Evolutionary conservation across 768 basidiomycete genomes (phyloP).

Genomic region (Leucocoprinus sp.): DNA sequence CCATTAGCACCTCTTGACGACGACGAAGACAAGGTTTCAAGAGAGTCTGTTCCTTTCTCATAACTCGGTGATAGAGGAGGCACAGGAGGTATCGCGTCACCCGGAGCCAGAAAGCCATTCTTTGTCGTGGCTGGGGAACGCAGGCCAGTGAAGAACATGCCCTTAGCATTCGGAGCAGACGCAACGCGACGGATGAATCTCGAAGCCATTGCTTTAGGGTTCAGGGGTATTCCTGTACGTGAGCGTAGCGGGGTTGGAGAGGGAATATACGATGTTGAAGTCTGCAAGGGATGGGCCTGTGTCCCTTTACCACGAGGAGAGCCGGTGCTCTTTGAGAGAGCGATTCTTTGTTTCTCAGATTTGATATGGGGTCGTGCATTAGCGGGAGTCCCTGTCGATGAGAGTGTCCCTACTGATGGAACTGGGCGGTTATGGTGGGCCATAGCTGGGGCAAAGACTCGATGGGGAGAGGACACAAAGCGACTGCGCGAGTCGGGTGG

Average conservation of each 20-base stretch:
- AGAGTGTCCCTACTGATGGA: constrained; percentile 32
- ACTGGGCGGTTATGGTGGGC: constrained; percentile 22
- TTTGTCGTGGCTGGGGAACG: constrained; percentile 55
- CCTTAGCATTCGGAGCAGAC: constrained; percentile 94
- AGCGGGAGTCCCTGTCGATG: constrained; percentile 24
- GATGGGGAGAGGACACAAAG: constrained; percentile 20
- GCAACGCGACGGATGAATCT: constrained; percentile 94
- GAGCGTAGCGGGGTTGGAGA: constrained; percentile 36
- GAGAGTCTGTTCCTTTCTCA: constrained; percentile 58
- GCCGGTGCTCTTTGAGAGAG: constrained; percentile 18
- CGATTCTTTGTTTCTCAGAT: constrained; percentile 33
- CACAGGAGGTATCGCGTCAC: constrained; percentile 48
- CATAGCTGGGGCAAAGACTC: constrained; percentile 23
- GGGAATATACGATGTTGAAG: constrained; percentile 28
- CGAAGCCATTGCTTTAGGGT: constrained; percentile 65
- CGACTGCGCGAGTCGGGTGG: constrained; percentile 20
- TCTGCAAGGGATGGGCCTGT: constrained; percentile 40
- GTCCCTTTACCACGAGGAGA: constrained; percentile 26
- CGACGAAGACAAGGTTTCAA: constrained; percentile 72
- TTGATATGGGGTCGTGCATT: constrained; percentile 28
- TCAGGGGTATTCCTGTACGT: constrained; percentile 46
- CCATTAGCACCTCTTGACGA: constrained; percentile 52
- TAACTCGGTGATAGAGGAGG: constrained; percentile 41
- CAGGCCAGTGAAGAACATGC: constrained; percentile 62
- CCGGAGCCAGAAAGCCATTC: constrained; percentile 74